A percentile compares a stretch with the other conserved stretches of the same genome.
Conservation (phyloP, 2,329 filamentous ascomycete genomes). For the Fusarium verticillioides region DNA sequence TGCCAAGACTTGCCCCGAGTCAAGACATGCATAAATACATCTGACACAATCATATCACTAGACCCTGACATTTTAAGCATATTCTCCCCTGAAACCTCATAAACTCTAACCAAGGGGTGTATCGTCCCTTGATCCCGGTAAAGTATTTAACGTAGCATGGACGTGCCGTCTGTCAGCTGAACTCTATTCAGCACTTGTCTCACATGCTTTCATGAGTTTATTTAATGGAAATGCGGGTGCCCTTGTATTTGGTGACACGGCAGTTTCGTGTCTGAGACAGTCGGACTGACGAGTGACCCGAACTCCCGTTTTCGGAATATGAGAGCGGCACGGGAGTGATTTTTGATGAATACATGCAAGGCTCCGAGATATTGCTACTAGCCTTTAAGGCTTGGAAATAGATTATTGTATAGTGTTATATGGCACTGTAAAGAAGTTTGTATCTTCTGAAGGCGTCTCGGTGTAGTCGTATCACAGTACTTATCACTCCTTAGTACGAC, state of each 20-base stretch:
- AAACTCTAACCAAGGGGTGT: neutral
- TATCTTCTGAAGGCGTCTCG: neutral
- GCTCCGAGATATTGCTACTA: neutral
- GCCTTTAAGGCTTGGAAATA: neutral
- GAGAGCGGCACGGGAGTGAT: neutral
- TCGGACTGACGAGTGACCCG: neutral
- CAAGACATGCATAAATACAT: neutral
- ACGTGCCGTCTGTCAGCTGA: neutral
- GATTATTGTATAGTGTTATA: too few relatives aligned
- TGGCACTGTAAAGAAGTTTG: too few relatives aligned
- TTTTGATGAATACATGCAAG: neutral
- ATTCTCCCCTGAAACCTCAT: slow-evolving; percentile 5
- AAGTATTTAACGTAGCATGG: neutral
- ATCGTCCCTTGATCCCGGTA: slow-evolving; percentile 8
- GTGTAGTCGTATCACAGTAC: neutral
- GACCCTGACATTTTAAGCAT: neutral
- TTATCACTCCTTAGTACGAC: neutral
- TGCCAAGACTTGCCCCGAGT: neutral
- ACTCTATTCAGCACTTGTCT: neutral
- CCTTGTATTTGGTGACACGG: neutral
- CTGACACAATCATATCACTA: neutral
- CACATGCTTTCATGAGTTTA: neutral
- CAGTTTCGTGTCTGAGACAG: neutral
- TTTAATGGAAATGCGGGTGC: neutral
- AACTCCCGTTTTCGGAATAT: neutral